Percentiles rank a stretch among this genome's conserved stretches.
Conservation (phyloP, 306 rosid genomes). For the Rosa persica region DNA sequence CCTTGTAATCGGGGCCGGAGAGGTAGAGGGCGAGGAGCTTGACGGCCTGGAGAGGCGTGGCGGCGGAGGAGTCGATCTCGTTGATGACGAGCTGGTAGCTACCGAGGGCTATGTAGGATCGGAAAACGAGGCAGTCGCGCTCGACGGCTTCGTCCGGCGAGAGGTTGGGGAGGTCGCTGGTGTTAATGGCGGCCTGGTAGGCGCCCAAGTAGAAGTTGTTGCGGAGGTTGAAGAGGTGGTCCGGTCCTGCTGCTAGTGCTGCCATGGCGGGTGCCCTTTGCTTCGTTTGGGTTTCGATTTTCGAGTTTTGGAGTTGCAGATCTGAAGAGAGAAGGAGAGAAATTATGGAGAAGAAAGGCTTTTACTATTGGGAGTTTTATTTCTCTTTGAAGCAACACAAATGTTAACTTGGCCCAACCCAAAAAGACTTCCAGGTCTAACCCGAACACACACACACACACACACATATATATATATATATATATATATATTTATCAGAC, state of each 20-base stretch:
- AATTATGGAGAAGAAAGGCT: background rate
- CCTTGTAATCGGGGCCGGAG: conserved; percentile 70
- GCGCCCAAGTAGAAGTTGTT: conserved; percentile 94
- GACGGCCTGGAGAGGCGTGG: conserved; percentile 94
- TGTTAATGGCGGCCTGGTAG: conserved; percentile 85
- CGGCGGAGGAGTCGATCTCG: conserved; percentile 81
- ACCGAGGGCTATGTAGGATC: conserved; percentile 91
- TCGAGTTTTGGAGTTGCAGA: background rate
- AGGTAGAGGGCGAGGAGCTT: conserved; percentile 87
- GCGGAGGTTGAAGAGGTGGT: conserved; percentile 74
- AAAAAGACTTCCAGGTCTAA: background rate
- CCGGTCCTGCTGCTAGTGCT: conserved; percentile 63
- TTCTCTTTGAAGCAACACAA: background rate
- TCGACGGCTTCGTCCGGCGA: conserved; percentile 74
- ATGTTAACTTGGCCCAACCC: background rate
- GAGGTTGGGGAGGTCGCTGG: conserved; percentile 69
- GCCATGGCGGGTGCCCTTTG: conserved; percentile 23
- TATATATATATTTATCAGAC: too few relatives aligned
- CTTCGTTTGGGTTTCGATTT: background rate
- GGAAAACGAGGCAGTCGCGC: conserved; percentile 74
- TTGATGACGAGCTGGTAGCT: conserved; percentile 69
- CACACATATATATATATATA: too few relatives aligned
- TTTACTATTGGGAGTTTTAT: background rate
- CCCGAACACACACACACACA: too few relatives aligned
- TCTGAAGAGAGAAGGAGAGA: conserved; percentile 1